A percentile compares a stretch with the other conserved stretches of the same genome.
phyloP scores from a whole-genome alignment of 352 stramenopile species.

The Pythium apleroticum region DNA sequence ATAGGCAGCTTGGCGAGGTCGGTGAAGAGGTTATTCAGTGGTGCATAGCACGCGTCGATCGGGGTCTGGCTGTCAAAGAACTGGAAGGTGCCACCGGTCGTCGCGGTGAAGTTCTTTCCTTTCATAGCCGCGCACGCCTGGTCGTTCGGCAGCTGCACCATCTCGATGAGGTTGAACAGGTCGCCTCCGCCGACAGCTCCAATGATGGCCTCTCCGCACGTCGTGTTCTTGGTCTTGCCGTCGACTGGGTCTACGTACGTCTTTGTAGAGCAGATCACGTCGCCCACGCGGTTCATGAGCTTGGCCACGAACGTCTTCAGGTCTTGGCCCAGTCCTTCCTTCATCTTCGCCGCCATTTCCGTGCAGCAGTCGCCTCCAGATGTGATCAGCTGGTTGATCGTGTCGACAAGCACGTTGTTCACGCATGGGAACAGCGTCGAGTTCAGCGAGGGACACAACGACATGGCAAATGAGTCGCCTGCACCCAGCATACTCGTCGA shows the following conservation, averaged over 20 bases:
- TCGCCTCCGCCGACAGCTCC: conserved; percentile 17
- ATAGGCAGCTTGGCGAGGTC: conserved; percentile 35
- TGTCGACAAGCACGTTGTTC: conserved; percentile 30
- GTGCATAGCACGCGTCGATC: conserved; percentile 39
- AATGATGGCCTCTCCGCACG: conserved; percentile 28
- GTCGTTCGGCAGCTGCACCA: conserved; percentile 37
- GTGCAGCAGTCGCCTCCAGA: conserved; percentile 33
- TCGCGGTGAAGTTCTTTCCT: conserved; percentile 32
- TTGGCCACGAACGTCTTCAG: conserved; percentile 24
- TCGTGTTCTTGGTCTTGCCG: conserved; percentile 25
- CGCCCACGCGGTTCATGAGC: conserved; percentile 26
- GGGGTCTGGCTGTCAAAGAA: conserved; percentile 31
- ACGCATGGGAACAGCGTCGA: conserved; percentile 38
- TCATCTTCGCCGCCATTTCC: conserved; percentile 33
- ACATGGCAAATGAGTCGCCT: conserved; percentile 18
- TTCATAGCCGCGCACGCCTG: conserved; percentile 37
- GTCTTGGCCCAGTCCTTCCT: conserved; percentile 27
- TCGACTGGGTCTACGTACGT: conserved; percentile 15
- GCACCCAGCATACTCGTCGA: background rate
- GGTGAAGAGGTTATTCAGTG: conserved; percentile 36
- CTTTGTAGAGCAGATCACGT: conserved; percentile 36
- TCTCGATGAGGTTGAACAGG: conserved; percentile 28
- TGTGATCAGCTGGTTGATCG: conserved; percentile 29
- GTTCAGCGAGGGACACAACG: conserved; percentile 36
- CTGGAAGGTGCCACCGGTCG: conserved; percentile 24